phyloP scores from a whole-genome alignment of 495 filamentous ascomycete genomes.

The Usnea hakonensis region DNA sequence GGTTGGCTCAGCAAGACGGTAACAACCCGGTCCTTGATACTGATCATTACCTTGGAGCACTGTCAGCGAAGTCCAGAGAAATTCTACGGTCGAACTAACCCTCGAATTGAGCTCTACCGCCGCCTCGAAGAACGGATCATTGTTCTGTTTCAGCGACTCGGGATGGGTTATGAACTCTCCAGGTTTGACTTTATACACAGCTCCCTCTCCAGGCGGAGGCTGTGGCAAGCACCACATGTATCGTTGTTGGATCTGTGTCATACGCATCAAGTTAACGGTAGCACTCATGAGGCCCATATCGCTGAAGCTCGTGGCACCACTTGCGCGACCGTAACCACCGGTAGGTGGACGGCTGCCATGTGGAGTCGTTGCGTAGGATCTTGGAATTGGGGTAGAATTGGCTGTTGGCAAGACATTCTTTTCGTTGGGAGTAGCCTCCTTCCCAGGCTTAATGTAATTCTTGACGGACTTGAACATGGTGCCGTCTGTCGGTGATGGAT shows the following conservation, averaged over 20 bases:
- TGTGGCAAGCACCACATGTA: constrained; percentile 8
- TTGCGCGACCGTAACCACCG: background rate
- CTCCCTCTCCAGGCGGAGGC: constrained; percentile 44
- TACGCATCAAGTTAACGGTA: constrained; percentile 1
- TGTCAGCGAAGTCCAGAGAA: constrained; percentile 5
- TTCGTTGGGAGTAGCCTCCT: background rate
- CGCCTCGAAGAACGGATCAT: constrained; percentile 42
- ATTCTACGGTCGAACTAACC: constrained; percentile 27
- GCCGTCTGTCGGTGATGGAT: background rate
- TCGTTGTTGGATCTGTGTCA: constrained; percentile 9
- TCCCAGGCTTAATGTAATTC: constrained; percentile 19
- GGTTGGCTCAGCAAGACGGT: constrained; percentile 44
- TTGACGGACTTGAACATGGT: constrained; percentile 19
- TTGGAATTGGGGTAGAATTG: constrained; percentile 1
- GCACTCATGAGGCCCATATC: constrained; percentile 7
- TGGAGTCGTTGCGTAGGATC: background rate
- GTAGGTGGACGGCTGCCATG: constrained; percentile 2
- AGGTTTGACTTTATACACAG: constrained; percentile 48
- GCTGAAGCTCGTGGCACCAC: background rate
- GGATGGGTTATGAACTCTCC: constrained; percentile 49
- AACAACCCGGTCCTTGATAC: constrained; percentile 50
- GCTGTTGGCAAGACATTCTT: constrained; percentile 5
- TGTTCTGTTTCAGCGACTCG: constrained; percentile 40
- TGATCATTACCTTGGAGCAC: constrained; percentile 44
- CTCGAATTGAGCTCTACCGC: constrained; percentile 50